Evolutionary conservation across 2,329 filamentous ascomycete species (phyloP).

Genomic region (Fusarium sp.): DNA sequence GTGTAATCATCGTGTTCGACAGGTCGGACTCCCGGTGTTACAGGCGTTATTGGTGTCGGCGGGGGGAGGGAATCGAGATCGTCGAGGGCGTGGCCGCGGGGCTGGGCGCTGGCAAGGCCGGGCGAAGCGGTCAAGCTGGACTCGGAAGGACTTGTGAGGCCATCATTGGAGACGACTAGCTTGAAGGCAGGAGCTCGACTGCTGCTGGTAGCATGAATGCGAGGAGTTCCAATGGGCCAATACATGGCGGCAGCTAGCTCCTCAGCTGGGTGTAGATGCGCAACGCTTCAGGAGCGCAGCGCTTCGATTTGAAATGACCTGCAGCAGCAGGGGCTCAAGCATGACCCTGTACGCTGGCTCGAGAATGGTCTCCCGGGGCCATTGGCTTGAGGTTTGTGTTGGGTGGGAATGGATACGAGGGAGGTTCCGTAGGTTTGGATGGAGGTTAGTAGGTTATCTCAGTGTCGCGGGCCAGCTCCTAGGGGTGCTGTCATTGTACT

Average conservation of each 20-base stretch:
- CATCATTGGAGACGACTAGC: conserved; percentile 69
- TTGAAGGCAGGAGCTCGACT: conserved; percentile 63
- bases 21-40: conserved; percentile 67
- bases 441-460: conserved; percentile 5
- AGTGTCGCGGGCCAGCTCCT: conserved; percentile 32
- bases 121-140: conserved; percentile 36
- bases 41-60: conserved; percentile 63
- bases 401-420: conserved; percentile 14
- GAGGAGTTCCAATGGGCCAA: conserved; percentile 88
- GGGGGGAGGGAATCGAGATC: conserved; percentile 48
- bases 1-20: conserved; percentile 64
- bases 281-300: conserved; percentile 29
- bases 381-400: conserved; percentile 33
- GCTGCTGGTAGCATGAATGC: conserved; percentile 83
- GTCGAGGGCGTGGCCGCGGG: conserved; percentile 45
- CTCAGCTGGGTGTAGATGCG: conserved; percentile 38
- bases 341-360: conserved; percentile 39
- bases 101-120: conserved; percentile 30
- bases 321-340: conserved; percentile 37
- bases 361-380: conserved; percentile 24
- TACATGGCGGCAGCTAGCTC: conserved; percentile 72
- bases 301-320: conserved; percentile 19
- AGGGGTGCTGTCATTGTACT: conserved; percentile 27
- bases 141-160: conserved; percentile 55
- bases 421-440: conserved; percentile 16